Base-by-base conservation (phyloP, 2,329 filamentous ascomycete species). In the Metarhizium robertsii region DNA sequence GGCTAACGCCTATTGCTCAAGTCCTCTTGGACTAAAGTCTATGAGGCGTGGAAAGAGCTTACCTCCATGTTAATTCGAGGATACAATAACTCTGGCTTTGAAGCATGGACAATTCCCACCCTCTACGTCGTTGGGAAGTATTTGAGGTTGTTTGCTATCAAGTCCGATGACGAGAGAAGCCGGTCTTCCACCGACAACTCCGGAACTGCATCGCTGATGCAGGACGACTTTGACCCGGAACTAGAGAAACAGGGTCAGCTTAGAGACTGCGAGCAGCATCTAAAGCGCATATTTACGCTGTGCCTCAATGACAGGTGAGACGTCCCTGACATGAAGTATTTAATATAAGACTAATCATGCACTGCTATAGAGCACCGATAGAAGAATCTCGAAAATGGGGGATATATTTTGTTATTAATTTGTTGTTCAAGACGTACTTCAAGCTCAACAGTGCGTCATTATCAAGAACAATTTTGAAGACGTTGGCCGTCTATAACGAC, bases 351-450 rank as follows among this genome's bases (percentile, higher is more conserved):
- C 38, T 58, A 16, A 52, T 48, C 53, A 29, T 16, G 7, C 13
- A 20, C 20, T 20, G 18, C 32, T 32, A 55, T 64, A 92, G 90
- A 71, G 88, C 88, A 58, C 85, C 88, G 14, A 76, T 96, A 48
- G 85, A 91, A 65, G 88, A 95, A 64, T 96, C 92, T 8, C 85
- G 94, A 54, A 99, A 97, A 81, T 99, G 94, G 94, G 95, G 90
- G 6, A 88, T 96, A 50, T 99, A 99, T 75, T 92, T 91, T 69
- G 86, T 92, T 61, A 90, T 92, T 66, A 97, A 96, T 67, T 80
- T 99, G 7, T 78, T 96, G 14, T 99, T 99, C 82, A 97, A 97
- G 73, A 97, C 92, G 1, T 96, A 97, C 71, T 99, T 99, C 77
- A 95, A 90, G 75, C 78, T 97, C 60, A 96, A 95, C 72, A 89